Base-by-base conservation (phyloP, 176 grass and related monocot genomes). In the Ampelocalamus luodianensis region DNA sequence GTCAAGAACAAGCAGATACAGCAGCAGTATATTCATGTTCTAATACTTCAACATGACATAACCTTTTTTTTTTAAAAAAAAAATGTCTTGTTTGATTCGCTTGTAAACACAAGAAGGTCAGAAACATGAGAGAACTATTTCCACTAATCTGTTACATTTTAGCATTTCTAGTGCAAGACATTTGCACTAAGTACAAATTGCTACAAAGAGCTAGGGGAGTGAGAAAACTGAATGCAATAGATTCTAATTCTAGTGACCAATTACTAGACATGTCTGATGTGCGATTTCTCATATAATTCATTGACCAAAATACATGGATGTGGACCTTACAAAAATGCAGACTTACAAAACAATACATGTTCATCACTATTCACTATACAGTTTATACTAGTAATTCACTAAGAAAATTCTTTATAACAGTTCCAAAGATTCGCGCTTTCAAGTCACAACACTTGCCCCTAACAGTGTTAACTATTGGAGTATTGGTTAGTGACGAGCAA, bases 1-100 rank as follows among this genome's bases (percentile, higher is more conserved):
- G 6, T 82, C 42, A 38, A 86, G 32, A 75, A 86, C 40, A 75
- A 58, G 70, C 15, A 83, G 15, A 71, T 12, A 81, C 36, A 54
- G 26, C 24, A 85, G 61, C 37, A 32, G 7, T 62, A 80, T 22
- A 70, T 66, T 22, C 16, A 67, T 46, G 37, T 16, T 74, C 11
- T 78, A 73, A 58, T 50, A 77, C 14, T 71, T 72, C 38, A 37
- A 82, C 29, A 29, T 29, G 1, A 29, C 29, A 29, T 29, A 29
- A 29, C 29, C n/a, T 29, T 29, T 29, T 29, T 29, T 29, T 29
- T 29, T 29, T 29, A 29, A 29, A 29, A 29, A 29, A 29, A 39
- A 39, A 39, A n/a, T 39, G 7, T 13, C 26, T 43, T 45, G 38
- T 3, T 40, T 72, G 38, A 79, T 65, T 48, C 40, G 34, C 59